A percentile compares a stretch with the other conserved stretches of the same genome.
Evolutionary conservation across 192 early-diverging fungal genomes (phyloP).

Genomic region (Entomortierella parvispora): DNA sequence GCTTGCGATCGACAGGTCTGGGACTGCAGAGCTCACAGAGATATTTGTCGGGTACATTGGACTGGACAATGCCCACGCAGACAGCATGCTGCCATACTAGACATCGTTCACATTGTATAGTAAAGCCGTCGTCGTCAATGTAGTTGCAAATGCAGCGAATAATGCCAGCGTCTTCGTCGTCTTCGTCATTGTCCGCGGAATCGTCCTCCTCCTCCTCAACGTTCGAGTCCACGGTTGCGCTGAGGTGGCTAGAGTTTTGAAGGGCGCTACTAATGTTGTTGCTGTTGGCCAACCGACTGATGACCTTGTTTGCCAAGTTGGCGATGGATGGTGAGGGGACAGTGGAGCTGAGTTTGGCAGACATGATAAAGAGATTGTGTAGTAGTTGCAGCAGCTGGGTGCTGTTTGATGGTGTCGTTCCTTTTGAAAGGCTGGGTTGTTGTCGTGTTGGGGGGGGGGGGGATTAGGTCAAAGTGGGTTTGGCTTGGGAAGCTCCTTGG

Average conservation of each 20-base stretch:
- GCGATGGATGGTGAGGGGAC: conserved; percentile 40
- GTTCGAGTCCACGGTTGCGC: conserved; percentile 5
- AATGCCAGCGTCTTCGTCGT: conserved; percentile 81
- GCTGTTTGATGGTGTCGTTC: too few relatives aligned
- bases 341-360: conserved; percentile 35
- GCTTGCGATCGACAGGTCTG: conserved; percentile 64
- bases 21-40: conserved; percentile 89
- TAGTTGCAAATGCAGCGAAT: conserved; percentile 96
- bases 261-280: background rate
- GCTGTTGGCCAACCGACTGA: conserved; percentile 16
- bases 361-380: conserved; percentile 8
- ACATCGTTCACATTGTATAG: conserved; percentile 96
- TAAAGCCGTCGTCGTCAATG: conserved; percentile 95
- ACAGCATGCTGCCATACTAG: conserved; percentile 94
- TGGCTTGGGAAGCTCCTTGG: too few relatives aligned
- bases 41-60: conserved; percentile 86
- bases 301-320: conserved; percentile 34
- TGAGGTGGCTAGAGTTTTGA: background rate
- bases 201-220: conserved; percentile 29
- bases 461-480: background rate
- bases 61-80: conserved; percentile 79
- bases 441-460: background rate
- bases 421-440: too few relatives aligned
- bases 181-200: conserved; percentile 56
- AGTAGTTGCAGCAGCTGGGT: too few relatives aligned